These are phyloP conservation scores for Rostrohypoxylon terebratum DNA, from an alignment of 495 filamentous ascomycete genomes.

Conservation along the genomic window DNA sequence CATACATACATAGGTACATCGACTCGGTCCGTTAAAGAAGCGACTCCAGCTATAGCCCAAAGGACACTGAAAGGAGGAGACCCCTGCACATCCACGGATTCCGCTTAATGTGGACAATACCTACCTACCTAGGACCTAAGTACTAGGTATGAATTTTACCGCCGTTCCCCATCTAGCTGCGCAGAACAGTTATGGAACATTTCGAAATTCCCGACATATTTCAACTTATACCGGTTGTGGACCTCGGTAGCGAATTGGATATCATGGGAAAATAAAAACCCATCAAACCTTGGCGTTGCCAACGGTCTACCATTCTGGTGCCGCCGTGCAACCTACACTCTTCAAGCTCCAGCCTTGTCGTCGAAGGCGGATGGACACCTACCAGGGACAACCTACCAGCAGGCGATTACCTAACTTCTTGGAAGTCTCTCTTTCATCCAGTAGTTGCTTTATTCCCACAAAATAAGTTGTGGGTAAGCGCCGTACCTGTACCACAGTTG, in stretches of 20 bases:
- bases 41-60: constrained; percentile 32
- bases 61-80: constrained; percentile 42
- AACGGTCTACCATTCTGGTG: constrained; percentile 38
- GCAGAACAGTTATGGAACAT: constrained; percentile 41
- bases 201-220: constrained; percentile 35
- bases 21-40: constrained; percentile 48
- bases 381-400: constrained; percentile 33
- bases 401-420: constrained; percentile 28
- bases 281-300: constrained; percentile 37
- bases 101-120: constrained; percentile 48
- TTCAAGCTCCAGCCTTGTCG: constrained; percentile 35
- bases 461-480: not conserved
- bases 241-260: constrained; percentile 45
- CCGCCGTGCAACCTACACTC: constrained; percentile 31
- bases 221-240: constrained; percentile 42
- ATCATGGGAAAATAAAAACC: constrained; percentile 37
- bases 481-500: constrained; percentile 11
- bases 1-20: constrained; percentile 39
- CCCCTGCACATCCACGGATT: constrained; percentile 25
- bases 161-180: constrained; percentile 44
- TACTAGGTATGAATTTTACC: constrained; percentile 36
- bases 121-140: no score
- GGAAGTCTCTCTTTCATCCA: constrained; percentile 10
- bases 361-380: constrained; percentile 30
- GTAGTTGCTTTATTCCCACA: constrained; percentile 14